Conservation (phyloP, 768 basidiomycete species). For the Lactarius evosmus region DNA sequence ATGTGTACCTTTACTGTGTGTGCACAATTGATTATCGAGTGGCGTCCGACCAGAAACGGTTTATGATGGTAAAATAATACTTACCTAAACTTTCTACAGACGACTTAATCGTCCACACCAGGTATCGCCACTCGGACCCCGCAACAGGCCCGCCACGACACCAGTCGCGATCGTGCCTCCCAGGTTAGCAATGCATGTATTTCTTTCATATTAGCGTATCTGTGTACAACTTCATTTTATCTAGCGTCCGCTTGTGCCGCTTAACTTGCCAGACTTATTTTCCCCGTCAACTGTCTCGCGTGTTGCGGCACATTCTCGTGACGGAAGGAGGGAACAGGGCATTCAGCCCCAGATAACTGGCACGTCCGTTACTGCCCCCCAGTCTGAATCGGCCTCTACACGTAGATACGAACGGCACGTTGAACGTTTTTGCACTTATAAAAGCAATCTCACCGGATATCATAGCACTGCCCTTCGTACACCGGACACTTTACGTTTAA, state of each 20-base stretch:
- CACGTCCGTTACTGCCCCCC: neutral
- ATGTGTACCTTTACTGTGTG: neutral
- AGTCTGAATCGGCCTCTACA: neutral
- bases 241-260: slow-evolving; percentile 2
- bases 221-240: neutral
- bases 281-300: neutral
- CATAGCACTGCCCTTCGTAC: neutral
- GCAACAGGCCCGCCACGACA: neutral
- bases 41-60: neutral
- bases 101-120: neutral
- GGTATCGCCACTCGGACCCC: neutral
- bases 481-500: neutral
- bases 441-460: neutral
- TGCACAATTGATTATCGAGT: neutral
- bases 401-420: slow-evolving; percentile 5
- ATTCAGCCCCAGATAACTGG: neutral
- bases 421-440: neutral
- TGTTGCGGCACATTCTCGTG: neutral
- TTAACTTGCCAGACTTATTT: slow-evolving; percentile 5
- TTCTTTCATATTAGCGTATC: neutral
- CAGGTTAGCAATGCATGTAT: neutral
- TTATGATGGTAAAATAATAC: neutral
- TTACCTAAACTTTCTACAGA: neutral
- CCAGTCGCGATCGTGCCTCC: neutral
- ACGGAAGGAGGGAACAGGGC: neutral